These are phyloP conservation scores for Strobilomyces confusus DNA, from an alignment of 768 basidiomycete genomes.

Conservation along the genomic window DNA sequence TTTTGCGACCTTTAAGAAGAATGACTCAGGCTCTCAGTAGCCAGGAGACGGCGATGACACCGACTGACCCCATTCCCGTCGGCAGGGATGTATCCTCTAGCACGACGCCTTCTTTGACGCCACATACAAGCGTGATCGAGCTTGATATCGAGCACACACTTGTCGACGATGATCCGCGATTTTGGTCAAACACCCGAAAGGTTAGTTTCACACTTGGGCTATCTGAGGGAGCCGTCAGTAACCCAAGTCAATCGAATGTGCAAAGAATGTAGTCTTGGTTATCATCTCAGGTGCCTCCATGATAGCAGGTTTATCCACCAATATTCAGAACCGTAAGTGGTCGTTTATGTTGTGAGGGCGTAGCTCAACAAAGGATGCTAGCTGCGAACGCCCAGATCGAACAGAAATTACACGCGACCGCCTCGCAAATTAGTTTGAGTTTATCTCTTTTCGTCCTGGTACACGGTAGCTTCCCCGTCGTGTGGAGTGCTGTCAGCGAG, in stretches of 20 bases:
- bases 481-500: constrained; percentile 39
- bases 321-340: constrained; percentile 30
- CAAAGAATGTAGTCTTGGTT: constrained; percentile 19
- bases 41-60: neutral
- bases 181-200: constrained; percentile 56
- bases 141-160: constrained; percentile 36
- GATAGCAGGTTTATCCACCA: constrained; percentile 26
- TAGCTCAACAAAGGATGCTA: constrained; percentile 22
- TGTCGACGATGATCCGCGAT: constrained; percentile 60
- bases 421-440: constrained; percentile 60
- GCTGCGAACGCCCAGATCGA: constrained; percentile 69
- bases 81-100: neutral
- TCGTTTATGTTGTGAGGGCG: neutral
- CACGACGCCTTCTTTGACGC: neutral
- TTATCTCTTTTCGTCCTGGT: constrained; percentile 68
- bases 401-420: constrained; percentile 54
- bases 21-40: constrained; percentile 6
- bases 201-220: constrained; percentile 26
- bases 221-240: neutral
- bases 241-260: neutral
- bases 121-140: constrained; percentile 1
- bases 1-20: neutral
- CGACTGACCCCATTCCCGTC: neutral
- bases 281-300: constrained; percentile 28
- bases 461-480: constrained; percentile 50